Evolutionary conservation across 148 eudicot genomes (phyloP), one percentile per base, ranked within the genome.

Genomic region (Fagopyrum tataricum): DNA sequence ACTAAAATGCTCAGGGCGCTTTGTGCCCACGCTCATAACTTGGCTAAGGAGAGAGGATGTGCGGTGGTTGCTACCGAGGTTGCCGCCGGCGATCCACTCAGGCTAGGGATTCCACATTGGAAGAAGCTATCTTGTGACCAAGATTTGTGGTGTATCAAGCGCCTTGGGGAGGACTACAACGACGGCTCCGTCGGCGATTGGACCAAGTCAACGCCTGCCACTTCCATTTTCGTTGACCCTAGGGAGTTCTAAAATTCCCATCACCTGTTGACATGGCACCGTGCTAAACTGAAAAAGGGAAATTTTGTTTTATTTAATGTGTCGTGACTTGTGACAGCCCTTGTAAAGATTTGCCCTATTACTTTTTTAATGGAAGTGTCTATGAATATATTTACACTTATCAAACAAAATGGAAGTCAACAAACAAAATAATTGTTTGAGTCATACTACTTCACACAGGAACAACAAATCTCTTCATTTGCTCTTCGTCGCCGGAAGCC

Each of bases 41-140:
- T 91, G 82, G 99, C 99, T 17, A 84, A 75, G 73, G 82, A 87
- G 67, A 51, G 66, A 4, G 93, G 93, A 37, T 91, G 96, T 21
- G 89, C 89, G 2, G 90, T 95, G 52, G 91, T 95, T 76, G 99
- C 87, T 0, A 87, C 99, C 0, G 99, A 95, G 73, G 92, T 95
- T 64, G 82, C 91, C 2, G 78, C 81, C 4, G 26, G 58, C 7
- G 99, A 95, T 6, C 99, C 99, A 72, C 79, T 95, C 14, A 87
- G 76, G 84, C 46, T 48, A 26, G 94, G 91, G n/a, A 64, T 95
- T 15, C 99, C 99, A 3, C 92, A 95, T 49, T 95, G 99, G 99
- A 88, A 88, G 71, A 83, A 46, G 37, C 78, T 95, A 66, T 90
- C 96, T 5, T 92, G 96, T 76, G 86, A 59, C 10, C 94, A 89